A percentile compares a stretch with the other conserved stretches of the same genome.
These are phyloP conservation scores for Starmerella riodocensis DNA, from an alignment of 805 yeast genomes.

Conservation along the genomic window DNA sequence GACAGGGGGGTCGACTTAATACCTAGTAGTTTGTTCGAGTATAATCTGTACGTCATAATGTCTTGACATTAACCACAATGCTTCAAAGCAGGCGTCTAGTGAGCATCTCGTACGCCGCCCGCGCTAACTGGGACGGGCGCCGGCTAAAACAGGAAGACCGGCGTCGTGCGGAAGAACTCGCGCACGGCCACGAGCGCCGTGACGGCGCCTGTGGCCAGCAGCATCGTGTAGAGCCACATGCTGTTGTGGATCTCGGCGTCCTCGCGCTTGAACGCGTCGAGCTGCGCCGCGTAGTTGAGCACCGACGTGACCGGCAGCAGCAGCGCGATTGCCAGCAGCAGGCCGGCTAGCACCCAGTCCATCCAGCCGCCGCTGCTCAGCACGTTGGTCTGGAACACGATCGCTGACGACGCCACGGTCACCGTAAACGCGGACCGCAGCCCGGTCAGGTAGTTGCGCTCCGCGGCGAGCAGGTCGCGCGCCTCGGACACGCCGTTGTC, in stretches of 20 bases:
- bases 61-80: too few relatives aligned
- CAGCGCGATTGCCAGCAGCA: slow-evolving; percentile 18
- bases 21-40: too few relatives aligned
- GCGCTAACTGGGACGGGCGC: too few relatives aligned
- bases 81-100: too few relatives aligned
- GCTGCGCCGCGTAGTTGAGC: slow-evolving; percentile 19
- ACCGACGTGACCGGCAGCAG: slow-evolving; percentile 18
- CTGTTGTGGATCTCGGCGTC: slow-evolving; percentile 18
- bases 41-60: too few relatives aligned
- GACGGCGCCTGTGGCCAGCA: slow-evolving; percentile 14
- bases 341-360: slow-evolving; percentile 17
- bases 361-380: background rate
- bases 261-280: slow-evolving; percentile 17
- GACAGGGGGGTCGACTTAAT: too few relatives aligned
- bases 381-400: slow-evolving; percentile 6
- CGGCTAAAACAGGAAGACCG: too few relatives aligned
- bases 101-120: too few relatives aligned
- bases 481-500: slow-evolving; percentile 25
- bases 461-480: slow-evolving; percentile 25
- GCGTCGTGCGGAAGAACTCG: slow-evolving; percentile 1
- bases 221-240: slow-evolving; percentile 7
- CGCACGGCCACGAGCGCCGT: slow-evolving; percentile 16
- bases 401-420: slow-evolving; percentile 22
- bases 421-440: slow-evolving; percentile 19
- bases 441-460: slow-evolving; percentile 24